Conservation (phyloP, 306 rosid genomes). For the Lablab purpureus region DNA sequence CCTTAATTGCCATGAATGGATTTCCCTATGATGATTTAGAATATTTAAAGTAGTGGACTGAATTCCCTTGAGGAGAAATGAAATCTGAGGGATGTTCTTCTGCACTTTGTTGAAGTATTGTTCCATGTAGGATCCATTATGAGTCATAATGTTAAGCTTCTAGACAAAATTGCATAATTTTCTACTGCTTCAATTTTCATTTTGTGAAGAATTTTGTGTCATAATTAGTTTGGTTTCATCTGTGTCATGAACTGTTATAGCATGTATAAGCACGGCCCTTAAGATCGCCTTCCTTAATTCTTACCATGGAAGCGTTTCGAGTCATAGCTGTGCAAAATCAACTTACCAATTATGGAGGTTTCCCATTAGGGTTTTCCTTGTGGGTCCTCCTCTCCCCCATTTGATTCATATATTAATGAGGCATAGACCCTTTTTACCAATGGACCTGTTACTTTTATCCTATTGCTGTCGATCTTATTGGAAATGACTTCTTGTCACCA, state of each 20-base stretch:
- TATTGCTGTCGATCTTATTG: slow-evolving; percentile 39
- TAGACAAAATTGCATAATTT: neutral
- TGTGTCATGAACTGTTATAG: neutral
- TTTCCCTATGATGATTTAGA: slow-evolving; percentile 53
- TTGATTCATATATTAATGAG: slow-evolving; percentile 42
- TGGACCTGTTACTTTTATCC: slow-evolving; percentile 39
- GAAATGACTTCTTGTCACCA: slow-evolving; percentile 32
- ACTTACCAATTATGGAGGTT: slow-evolving; percentile 41
- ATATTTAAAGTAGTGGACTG: slow-evolving; percentile 70
- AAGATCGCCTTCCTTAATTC: slow-evolving; percentile 84
- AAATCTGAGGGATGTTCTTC: slow-evolving; percentile 55
- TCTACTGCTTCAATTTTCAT: neutral
- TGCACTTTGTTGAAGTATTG: neutral
- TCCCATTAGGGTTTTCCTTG: slow-evolving; percentile 78
- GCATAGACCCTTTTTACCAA: slow-evolving; percentile 46
- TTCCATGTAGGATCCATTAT: neutral
- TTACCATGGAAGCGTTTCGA: slow-evolving; percentile 81
- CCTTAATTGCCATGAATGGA: neutral
- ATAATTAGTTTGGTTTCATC: neutral
- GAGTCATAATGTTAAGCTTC: neutral
- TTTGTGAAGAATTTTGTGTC: neutral
- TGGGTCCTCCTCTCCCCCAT: slow-evolving; percentile 57
- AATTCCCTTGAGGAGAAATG: slow-evolving; percentile 54
- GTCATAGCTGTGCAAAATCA: slow-evolving; percentile 82
- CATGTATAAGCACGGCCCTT: slow-evolving; percentile 73